Base-by-base conservation (phyloP, 2,329 filamentous ascomycete genomes). In the Fusarium bactridioides region DNA sequence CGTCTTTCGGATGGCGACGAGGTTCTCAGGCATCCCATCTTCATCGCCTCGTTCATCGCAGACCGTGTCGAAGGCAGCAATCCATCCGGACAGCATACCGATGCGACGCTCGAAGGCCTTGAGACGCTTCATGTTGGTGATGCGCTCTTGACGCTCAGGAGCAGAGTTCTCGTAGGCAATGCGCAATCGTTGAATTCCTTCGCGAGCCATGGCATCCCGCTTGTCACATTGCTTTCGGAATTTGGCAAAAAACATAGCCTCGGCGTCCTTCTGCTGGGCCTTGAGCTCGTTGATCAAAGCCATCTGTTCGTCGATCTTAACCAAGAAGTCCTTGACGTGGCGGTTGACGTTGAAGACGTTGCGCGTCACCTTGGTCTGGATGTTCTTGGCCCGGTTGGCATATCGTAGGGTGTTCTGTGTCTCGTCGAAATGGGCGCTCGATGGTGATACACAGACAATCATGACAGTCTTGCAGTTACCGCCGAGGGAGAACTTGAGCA, bases 321-420 rank as follows among this genome's bases (percentile, higher is more conserved):
- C 96, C 80, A 99, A 84, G 83, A 97, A 99, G 82, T 99, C 96
- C 85, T 99, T 99, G 78, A 99, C 96, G 83, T 99, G 96, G 69
- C 96, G 93, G 81, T 99, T 98, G 72, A 99, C 96, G 81, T 99
- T 99, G 85, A 97, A 99, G 29, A 98, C 95, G 79, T 99, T 99
- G 78, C 95, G 91, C n/a, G 96, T 98, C 64, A 98, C 94, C 87
- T 99, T 99, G 66, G 96, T 99, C 84, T 98, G 97, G 79, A 99
- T 99, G 79, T 99, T 99, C 89, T 99, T 99, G 66, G 96, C 96
- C 75, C 96, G 89, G 82, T 99, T 98, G 55, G 96, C 96, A 79
- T 99, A 99, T 77, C 97, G 93, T 23, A 99, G 87, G 0, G 96
- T 99, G 82, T 99, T 99, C 78, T 99, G 96, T 0, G 95, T 98